Percentiles rank a stretch among this genome's conserved stretches.
Conservation (phyloP, 768 basidiomycete species). For the Tephrocybe sp. region DNA sequence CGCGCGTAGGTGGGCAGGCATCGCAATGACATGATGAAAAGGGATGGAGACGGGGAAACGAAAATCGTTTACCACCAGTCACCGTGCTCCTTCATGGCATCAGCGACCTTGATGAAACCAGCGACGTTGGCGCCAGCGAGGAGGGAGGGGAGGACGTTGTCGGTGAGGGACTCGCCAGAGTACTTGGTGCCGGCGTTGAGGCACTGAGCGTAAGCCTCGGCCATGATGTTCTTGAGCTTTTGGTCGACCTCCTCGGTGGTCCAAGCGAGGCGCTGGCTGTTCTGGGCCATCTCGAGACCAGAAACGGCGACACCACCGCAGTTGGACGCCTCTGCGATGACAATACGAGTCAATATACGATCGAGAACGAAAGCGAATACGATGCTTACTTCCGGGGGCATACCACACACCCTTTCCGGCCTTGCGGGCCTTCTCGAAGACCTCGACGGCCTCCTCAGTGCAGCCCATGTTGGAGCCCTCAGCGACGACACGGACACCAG, state of each 20-base stretch:
- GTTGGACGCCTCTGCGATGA: constrained; percentile 48
- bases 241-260: constrained; percentile 60
- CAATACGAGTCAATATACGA: constrained; percentile 4
- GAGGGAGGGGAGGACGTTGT: constrained; percentile 47
- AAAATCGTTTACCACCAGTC: constrained; percentile 64
- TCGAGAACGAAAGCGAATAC: not conserved
- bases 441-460: constrained; percentile 69
- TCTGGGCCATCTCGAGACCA: constrained; percentile 80
- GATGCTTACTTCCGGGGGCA: constrained; percentile 65
- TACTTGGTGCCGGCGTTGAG: constrained; percentile 57
- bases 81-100: constrained; percentile 74
- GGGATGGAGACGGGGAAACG: not conserved
- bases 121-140: constrained; percentile 73
- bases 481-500: constrained; percentile 69
- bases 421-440: constrained; percentile 66
- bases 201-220: constrained; percentile 59
- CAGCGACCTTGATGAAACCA: constrained; percentile 68
- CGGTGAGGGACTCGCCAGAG: constrained; percentile 45
- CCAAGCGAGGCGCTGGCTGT: constrained; percentile 69
- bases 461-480: constrained; percentile 82
- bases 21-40: not conserved
- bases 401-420: constrained; percentile 60
- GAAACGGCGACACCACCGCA: constrained; percentile 79
- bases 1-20: not conserved
- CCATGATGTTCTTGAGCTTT: constrained; percentile 73